These are phyloP conservation scores for Aaosphaeria arxii DNA, from an alignment of 2,329 filamentous ascomycete species.

Conservation along the genomic window DNA sequence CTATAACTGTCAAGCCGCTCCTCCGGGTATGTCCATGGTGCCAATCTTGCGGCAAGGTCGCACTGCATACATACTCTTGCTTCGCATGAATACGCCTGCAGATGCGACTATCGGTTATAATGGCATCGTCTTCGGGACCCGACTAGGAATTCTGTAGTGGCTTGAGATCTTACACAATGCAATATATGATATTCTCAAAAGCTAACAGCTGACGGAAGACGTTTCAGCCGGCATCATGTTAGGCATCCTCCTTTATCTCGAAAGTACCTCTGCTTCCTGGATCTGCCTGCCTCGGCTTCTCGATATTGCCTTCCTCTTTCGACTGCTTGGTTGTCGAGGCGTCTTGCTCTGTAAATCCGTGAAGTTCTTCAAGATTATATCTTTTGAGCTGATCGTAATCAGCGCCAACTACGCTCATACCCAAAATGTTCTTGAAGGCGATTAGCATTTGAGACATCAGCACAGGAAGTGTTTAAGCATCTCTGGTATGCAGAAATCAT, in stretches of 20 bases:
- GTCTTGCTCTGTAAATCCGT: constrained; percentile 34
- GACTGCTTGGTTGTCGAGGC: too few relatives aligned
- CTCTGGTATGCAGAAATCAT: background rate
- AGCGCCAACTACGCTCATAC: constrained; percentile 73
- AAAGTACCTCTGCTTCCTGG: too few relatives aligned
- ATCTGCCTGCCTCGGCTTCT: too few relatives aligned
- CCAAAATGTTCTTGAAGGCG: constrained; percentile 62
- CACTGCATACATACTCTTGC: constrained; percentile 6
- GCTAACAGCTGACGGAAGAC: too few relatives aligned
- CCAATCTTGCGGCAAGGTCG: constrained; percentile 1
- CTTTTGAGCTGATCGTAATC: constrained; percentile 73
- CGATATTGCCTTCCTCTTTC: too few relatives aligned
- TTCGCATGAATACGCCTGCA: constrained; percentile 13
- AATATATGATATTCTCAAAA: too few relatives aligned
- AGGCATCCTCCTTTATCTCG: too few relatives aligned
- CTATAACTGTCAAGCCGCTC: constrained; percentile 18
- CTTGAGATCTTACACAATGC: too few relatives aligned
- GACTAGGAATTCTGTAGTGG: too few relatives aligned
- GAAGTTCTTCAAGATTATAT: constrained; percentile 76
- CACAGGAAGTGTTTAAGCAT: background rate
- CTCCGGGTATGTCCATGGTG: constrained; percentile 10
- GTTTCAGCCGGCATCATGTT: too few relatives aligned
- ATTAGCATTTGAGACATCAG: background rate
- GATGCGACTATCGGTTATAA: background rate
- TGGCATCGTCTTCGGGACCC: too few relatives aligned